These are phyloP conservation scores for Neltuma alba DNA, from an alignment of 306 rosid species.

Conservation along the genomic window DNA sequence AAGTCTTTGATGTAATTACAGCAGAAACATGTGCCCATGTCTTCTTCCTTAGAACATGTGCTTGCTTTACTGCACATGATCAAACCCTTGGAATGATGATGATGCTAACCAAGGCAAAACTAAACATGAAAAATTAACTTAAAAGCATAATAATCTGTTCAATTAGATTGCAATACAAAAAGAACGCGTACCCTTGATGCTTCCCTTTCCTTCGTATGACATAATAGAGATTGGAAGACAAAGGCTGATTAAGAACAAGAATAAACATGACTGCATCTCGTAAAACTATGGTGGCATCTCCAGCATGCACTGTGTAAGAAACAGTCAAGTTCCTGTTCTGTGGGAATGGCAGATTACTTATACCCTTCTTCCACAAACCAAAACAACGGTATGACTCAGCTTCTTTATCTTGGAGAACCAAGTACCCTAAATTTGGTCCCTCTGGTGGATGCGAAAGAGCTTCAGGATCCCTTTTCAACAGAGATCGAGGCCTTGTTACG, in stretches of 20 bases:
- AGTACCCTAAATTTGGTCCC: neutral
- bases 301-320: neutral
- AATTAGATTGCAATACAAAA: neutral
- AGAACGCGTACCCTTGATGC: too few species aligned
- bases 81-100: neutral
- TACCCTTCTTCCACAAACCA: neutral
- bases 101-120: neutral
- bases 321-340: neutral
- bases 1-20: slow-evolving; percentile 20
- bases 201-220: too few species aligned
- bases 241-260: too few species aligned
- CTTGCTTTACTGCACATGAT: slow-evolving; percentile 44
- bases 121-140: too few species aligned
- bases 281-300: neutral
- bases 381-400: neutral
- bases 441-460: neutral
- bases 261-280: too few species aligned
- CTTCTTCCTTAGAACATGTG: slow-evolving; percentile 50
- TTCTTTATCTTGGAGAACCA: neutral
- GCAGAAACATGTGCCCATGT: slow-evolving; percentile 31
- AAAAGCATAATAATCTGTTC: neutral
- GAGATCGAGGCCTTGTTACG: neutral
- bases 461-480: neutral
- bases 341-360: neutral
- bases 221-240: too few species aligned